Evolutionary conservation across 2,329 filamentous ascomycete species (phyloP).

Genomic region (Colletotrichum karsti): DNA sequence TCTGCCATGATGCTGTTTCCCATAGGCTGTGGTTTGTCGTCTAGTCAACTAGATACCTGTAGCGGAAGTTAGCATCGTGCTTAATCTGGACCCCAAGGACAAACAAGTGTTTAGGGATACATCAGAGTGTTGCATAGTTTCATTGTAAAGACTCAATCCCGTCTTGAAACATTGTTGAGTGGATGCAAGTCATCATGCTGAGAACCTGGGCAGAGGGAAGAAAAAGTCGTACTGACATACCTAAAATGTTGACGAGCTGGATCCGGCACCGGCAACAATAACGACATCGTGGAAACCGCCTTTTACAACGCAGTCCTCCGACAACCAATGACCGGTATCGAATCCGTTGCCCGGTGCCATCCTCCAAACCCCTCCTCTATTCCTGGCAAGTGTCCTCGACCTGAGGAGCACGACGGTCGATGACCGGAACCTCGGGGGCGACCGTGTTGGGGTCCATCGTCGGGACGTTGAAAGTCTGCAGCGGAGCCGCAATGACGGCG

Average conservation of each 20-base stretch:
- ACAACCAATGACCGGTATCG: background rate
- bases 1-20: accelerated
- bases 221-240: background rate
- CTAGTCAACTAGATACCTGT: background rate
- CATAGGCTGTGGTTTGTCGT: background rate
- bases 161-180: slow-evolving; percentile 47
- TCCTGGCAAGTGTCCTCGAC: slow-evolving; percentile 18
- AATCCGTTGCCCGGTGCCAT: background rate
- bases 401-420: slow-evolving; percentile 21
- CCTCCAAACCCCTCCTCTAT: background rate
- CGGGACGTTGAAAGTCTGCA: slow-evolving; percentile 26
- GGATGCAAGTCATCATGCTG: slow-evolving; percentile 29
- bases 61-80: background rate
- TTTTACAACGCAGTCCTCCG: background rate
- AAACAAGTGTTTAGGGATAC: background rate
- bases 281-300: background rate
- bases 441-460: slow-evolving; percentile 23
- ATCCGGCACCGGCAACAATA: background rate
- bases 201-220: too few species aligned
- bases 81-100: background rate
- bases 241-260: background rate
- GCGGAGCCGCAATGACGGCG: slow-evolving; percentile 31
- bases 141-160: slow-evolving; percentile 44
- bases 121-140: slow-evolving; percentile 35
- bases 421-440: slow-evolving; percentile 19